Evolutionary conservation across 2,329 filamentous ascomycete genomes (phyloP).

Genomic region (Penicillium sp.): DNA sequence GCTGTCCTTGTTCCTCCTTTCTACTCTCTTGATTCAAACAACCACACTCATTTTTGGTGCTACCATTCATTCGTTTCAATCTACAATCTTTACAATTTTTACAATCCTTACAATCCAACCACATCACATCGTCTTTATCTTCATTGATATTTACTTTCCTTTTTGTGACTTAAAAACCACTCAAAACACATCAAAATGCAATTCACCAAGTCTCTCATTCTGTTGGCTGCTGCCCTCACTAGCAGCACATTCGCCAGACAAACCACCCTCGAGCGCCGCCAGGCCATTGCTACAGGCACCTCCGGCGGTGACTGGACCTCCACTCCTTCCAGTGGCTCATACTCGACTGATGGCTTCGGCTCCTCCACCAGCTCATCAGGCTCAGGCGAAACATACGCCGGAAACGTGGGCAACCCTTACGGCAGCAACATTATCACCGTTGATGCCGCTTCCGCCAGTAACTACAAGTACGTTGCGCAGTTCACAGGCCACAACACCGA

Average conservation of each 20-base stretch:
- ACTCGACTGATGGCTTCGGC: conserved; percentile 37
- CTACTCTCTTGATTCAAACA: background rate
- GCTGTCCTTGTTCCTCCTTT: background rate
- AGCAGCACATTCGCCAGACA: conserved; percentile 23
- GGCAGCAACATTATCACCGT: conserved; percentile 43
- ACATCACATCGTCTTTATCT: conserved; percentile 1
- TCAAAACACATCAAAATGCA: conserved; percentile 21
- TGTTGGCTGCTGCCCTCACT: conserved; percentile 34
- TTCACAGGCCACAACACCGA: conserved; percentile 34
- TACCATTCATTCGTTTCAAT: conserved; percentile 1
- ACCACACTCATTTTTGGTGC: conserved; percentile 10
- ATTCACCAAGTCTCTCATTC: conserved; percentile 30
- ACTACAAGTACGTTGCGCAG: conserved; percentile 40
- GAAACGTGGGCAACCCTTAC: conserved; percentile 41
- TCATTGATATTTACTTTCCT: background rate
- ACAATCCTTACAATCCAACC: conserved; percentile 1
- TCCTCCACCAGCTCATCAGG: conserved; percentile 22
- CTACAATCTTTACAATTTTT: conserved; percentile 4
- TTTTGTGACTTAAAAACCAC: background rate
- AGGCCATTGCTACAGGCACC: conserved; percentile 10
- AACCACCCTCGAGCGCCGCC: conserved; percentile 19
- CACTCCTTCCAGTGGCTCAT: conserved; percentile 21
- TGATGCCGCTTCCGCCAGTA: conserved; percentile 25
- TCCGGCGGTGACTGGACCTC: conserved; percentile 20
- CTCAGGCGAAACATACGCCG: conserved; percentile 31